Base-by-base conservation (phyloP, 1,284 basidiomycete genomes). In the Salmacisia buchloeana region DNA sequence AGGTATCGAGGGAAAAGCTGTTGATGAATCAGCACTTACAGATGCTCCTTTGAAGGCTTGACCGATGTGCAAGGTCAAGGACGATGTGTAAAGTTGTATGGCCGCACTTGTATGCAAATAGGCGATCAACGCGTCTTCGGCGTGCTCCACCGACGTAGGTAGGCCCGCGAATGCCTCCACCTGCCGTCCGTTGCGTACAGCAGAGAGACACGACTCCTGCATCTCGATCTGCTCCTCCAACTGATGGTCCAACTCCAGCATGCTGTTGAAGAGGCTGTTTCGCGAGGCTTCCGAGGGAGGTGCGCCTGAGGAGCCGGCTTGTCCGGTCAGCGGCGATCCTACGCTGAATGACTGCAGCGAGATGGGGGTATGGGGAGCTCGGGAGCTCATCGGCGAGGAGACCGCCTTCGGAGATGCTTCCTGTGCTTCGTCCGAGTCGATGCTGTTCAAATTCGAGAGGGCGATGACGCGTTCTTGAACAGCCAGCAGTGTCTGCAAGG, bases 31-130 rank as follows among this genome's bases (percentile, higher is more conserved):
- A 21, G 5, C 10, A 60, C 49, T 33, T 31, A 60, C 36, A 2
- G 72, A 69, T 1, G 74, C 74, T 13, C 74, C 74, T 45, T 75
- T 70, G 70, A 76, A 75, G 1, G 74, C 74, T 62, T 74, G 72
- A 2, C 72, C 73, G 29, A 76, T 69, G 63, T 76, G 74, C 35
- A 76, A 65, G 34, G 73, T 75, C 29, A 76, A 58, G 31, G 71
- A 75, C 6, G 72, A 67, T 0, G 74, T 75, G 63, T 76, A 75
- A 10, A 76, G 64, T 64, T 76, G 74, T 10, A 75, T 71, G 13
- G 74, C 70, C 9, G 73, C 67, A n/a, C 64, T 65, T 54, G 63
- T 66, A 35, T 66, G 64, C 43, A 76, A 62, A 29, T 72, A 71
- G 7, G 69, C 63, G n/a, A 69, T 71, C 33, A 74, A 63, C 56